These are phyloP conservation scores for Eleusine coracana DNA, from an alignment of 176 grass and related monocot species.

Conservation along the genomic window DNA sequence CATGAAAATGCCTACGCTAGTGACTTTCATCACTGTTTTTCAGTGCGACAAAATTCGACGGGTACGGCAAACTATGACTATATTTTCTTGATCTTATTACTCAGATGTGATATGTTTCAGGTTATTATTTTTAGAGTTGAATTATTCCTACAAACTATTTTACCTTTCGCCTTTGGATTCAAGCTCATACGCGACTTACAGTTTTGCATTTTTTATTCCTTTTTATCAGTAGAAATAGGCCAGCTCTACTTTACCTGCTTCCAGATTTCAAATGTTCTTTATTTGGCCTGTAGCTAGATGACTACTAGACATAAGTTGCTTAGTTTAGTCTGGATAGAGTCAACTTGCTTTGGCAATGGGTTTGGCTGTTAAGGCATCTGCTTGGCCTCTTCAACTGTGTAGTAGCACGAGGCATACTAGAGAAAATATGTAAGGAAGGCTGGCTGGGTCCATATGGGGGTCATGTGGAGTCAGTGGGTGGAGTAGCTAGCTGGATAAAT, in stretches of 20 bases:
- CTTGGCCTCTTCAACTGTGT: constrained; percentile 1
- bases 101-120: constrained; percentile 5
- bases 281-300: not conserved
- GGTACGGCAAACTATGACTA: constrained; percentile 42
- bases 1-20: constrained; percentile 95
- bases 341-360: not conserved
- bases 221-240: not conserved
- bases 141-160: not conserved
- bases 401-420: not conserved
- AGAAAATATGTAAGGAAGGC: not conserved
- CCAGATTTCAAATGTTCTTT: not conserved
- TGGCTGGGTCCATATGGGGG: not conserved
- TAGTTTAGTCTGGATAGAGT: not conserved
- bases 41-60: constrained; percentile 65
- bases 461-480: not conserved
- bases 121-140: not conserved
- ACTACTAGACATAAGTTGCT: not conserved
- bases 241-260: not conserved
- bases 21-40: constrained; percentile 94
- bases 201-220: not conserved
- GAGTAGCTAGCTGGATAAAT: not conserved
- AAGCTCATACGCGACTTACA: not conserved
- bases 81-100: constrained; percentile 30
- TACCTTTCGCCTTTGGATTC: not conserved
- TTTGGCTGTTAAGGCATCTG: not conserved